These are phyloP conservation scores for Pythium guiyangense DNA, from an alignment of 352 stramenopile species.

Conservation along the genomic window DNA sequence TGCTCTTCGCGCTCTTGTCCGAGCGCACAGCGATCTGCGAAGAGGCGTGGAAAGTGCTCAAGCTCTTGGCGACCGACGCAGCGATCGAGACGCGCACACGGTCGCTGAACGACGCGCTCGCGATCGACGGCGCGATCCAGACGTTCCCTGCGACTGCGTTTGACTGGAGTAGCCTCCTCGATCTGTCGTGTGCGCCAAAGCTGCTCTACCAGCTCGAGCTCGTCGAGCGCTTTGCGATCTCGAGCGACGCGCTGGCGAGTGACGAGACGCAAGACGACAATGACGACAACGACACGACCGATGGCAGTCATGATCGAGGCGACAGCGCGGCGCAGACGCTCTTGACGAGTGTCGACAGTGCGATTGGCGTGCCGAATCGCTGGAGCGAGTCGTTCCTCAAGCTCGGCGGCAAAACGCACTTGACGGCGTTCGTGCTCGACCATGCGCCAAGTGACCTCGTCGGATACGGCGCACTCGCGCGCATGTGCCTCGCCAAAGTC, in stretches of 20 bases:
- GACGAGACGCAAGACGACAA: too few species aligned
- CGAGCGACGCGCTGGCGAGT: conserved; percentile 14
- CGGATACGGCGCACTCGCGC: conserved; percentile 34
- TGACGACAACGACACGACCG: conserved; percentile 15
- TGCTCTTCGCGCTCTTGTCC: conserved; percentile 51
- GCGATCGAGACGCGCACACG: conserved; percentile 69
- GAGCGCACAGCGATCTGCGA: conserved; percentile 46
- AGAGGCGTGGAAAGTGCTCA: conserved; percentile 76
- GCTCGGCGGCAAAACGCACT: conserved; percentile 50
- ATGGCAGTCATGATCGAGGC: neutral
- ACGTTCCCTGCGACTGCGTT: conserved; percentile 25
- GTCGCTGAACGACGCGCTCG: conserved; percentile 54
- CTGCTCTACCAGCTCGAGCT: conserved; percentile 66
- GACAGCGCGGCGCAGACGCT: neutral
- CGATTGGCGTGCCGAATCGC: conserved; percentile 37
- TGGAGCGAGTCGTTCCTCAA: conserved; percentile 65
- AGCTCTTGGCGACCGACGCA: conserved; percentile 54
- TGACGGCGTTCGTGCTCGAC: conserved; percentile 51
- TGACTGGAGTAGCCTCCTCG: conserved; percentile 58
- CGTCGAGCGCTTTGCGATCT: conserved; percentile 55
- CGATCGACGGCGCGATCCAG: conserved; percentile 66
- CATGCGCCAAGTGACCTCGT: conserved; percentile 28
- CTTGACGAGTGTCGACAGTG: conserved; percentile 16
- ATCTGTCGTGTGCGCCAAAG: conserved; percentile 50
- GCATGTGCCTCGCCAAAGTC: conserved; percentile 68